Conservation (phyloP, 257 asterid species). For the Gentiana straminea region DNA sequence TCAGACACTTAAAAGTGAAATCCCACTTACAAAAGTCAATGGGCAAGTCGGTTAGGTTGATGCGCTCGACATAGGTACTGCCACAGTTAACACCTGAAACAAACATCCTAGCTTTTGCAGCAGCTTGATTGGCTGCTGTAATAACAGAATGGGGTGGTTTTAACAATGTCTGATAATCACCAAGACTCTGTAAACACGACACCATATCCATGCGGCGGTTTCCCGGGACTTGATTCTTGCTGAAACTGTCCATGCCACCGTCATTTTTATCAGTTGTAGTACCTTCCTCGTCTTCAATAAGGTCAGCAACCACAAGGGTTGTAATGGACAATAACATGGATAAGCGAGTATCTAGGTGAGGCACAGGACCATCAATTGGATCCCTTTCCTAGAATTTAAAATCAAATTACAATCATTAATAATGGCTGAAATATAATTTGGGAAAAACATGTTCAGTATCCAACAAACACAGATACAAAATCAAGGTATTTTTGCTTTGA, state of each 20-base stretch:
- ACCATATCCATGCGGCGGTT: conserved; percentile 53
- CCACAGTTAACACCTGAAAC: conserved; percentile 49
- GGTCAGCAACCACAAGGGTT: conserved; percentile 83
- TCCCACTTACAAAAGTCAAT: conserved; percentile 60
- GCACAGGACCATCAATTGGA: conserved; percentile 97
- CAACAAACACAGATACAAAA: neutral
- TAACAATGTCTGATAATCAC: conserved; percentile 67
- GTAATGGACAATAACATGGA: conserved; percentile 81
- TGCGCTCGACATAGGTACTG: conserved; percentile 51
- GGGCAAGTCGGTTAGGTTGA: conserved; percentile 62
- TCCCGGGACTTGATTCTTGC: conserved; percentile 25
- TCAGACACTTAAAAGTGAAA: neutral
- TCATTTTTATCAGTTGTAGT: conserved; percentile 24
- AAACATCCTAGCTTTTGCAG: conserved; percentile 79
- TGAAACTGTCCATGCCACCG: conserved; percentile 15
- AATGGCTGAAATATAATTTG: neutral
- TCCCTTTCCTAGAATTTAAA: conserved; percentile 66
- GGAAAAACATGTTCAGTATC: neutral
- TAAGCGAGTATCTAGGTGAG: conserved; percentile 85
- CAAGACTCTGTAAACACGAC: conserved; percentile 66
- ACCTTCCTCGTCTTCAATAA: conserved; percentile 80
- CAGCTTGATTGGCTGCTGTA: conserved; percentile 86
- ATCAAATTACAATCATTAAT: neutral
- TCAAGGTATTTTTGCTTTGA: too few species aligned
- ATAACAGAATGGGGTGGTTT: conserved; percentile 67